Evolutionary conservation across 176 grass and related monocot species (phyloP).

Genomic region (Cenchrus fungigraminus): DNA sequence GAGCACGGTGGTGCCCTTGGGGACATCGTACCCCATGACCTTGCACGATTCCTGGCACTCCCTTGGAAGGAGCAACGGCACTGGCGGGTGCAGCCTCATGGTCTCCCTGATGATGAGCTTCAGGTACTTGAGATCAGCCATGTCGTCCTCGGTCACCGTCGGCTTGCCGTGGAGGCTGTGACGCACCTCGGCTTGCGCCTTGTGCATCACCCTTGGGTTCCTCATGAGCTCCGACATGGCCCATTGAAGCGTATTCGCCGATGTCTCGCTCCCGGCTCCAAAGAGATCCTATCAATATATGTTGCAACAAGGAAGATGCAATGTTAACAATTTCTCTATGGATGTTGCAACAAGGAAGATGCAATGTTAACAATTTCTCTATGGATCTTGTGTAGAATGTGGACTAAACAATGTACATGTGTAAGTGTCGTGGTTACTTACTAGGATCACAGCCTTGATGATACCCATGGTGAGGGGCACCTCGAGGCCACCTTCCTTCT

Average conservation of each 20-base stretch:
- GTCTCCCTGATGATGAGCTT: slow-evolving; percentile 41
- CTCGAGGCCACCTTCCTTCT: slow-evolving; percentile 36
- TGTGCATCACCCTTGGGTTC: slow-evolving; percentile 12
- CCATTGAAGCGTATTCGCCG: slow-evolving; percentile 35
- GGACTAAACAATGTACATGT: no score
- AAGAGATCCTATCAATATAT: slow-evolving; percentile 42
- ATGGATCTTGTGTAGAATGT: background rate
- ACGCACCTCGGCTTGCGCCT: slow-evolving; percentile 29
- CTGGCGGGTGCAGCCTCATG: background rate
- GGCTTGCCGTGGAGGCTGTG: background rate
- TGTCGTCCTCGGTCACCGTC: background rate
- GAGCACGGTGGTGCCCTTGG: background rate
- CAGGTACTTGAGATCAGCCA: background rate
- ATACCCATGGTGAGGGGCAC: slow-evolving; percentile 39
- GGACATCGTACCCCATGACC: background rate
- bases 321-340: no score
- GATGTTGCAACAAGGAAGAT: background rate
- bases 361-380: no score
- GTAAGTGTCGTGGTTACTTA: background rate
- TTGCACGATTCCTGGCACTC: slow-evolving; percentile 7
- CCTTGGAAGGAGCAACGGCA: slow-evolving; percentile 23
- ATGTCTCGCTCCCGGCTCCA: slow-evolving; percentile 32
- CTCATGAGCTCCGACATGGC: slow-evolving; percentile 36
- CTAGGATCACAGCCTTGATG: slow-evolving; percentile 29
- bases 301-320: background rate